Evolutionary conservation across 352 stramenopile species (phyloP).

Genomic region (Globisporangium barbulae): DNA sequence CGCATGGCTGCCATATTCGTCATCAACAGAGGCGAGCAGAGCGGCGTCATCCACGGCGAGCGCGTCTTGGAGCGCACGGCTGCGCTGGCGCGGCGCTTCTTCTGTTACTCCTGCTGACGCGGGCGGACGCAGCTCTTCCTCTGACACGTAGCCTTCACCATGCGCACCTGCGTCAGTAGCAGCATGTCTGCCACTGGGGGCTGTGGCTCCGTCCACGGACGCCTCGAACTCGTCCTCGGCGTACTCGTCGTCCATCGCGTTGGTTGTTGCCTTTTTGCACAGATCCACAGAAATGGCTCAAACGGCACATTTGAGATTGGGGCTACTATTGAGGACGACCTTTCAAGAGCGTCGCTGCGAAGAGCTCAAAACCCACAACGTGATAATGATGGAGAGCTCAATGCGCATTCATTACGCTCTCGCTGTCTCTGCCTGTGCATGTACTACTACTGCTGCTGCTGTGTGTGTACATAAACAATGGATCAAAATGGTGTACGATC

Average conservation of each 20-base stretch:
- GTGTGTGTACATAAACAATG: too few relatives aligned
- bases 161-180: not conserved
- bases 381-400: too few relatives aligned
- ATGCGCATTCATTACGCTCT: too few relatives aligned
- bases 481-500: not conserved
- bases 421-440: too few relatives aligned
- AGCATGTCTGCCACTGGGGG: not conserved
- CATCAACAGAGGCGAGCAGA: not conserved
- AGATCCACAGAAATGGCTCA: not conserved
- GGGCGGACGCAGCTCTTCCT: constrained; percentile 13
- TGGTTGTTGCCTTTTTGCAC: not conserved
- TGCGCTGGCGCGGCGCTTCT: not conserved
- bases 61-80: constrained; percentile 8
- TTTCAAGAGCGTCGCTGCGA: too few relatives aligned
- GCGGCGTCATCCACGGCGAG: constrained; percentile 9
- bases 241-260: constrained; percentile 16
- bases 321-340: not conserved
- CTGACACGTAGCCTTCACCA: not conserved
- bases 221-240: constrained; percentile 27
- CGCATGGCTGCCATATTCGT: not conserved
- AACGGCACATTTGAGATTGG: not conserved
- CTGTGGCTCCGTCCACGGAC: constrained; percentile 2
- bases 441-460: too few relatives aligned
- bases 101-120: constrained; percentile 1
- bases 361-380: too few relatives aligned